Evolutionary conservation across 768 basidiomycete genomes (phyloP), one percentile per base, ranked within the genome.

Genomic region (Tephrocybe sp.): DNA sequence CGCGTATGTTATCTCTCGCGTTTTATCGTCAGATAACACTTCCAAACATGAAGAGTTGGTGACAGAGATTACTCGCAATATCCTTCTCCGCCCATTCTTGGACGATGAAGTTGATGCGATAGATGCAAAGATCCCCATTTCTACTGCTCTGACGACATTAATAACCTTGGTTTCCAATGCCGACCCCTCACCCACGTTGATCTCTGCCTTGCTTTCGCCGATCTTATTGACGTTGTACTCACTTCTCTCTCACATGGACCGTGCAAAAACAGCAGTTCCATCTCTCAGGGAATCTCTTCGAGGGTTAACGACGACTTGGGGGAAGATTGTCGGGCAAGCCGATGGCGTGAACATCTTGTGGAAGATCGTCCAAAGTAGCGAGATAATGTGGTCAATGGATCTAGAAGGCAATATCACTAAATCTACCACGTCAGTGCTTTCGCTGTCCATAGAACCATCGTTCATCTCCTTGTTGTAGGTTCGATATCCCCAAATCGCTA

Each of bases 281-380:
- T 64, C 71, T 1, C 57, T 87, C 10, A 82, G 74, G 53, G 82
- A 84, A 57, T 73, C 76, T 2, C 67, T 89, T 2, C 72, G 68
- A 16, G 82, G 80, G 8, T 60, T 92, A 12, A 64, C 94, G 18
- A 62, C 73, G 3, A 84, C 86, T 0, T 95, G 91, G 92, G 91
- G 82, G 0, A 79, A 86, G 50, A 76, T 88, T 3, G 74, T 84
- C 0, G 73, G 73, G 29, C 58, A 65, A 4, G 56, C 67, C 5
- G 82, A 85, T 45, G 87, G 80, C 0, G 55, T 78, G 15, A 66
- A 69, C 15, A 74, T 77, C 1, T 57, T 93, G 3, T 86, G 83
- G 83, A 65, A 65, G 8, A 73, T 93, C 34, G 68, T 88, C 18
- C 68, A 64, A 37, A 73, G 73, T 11, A 71, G 78, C 47, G 72